Base-by-base conservation (phyloP, 768 basidiomycete species). In the Mycena maculata region DNA sequence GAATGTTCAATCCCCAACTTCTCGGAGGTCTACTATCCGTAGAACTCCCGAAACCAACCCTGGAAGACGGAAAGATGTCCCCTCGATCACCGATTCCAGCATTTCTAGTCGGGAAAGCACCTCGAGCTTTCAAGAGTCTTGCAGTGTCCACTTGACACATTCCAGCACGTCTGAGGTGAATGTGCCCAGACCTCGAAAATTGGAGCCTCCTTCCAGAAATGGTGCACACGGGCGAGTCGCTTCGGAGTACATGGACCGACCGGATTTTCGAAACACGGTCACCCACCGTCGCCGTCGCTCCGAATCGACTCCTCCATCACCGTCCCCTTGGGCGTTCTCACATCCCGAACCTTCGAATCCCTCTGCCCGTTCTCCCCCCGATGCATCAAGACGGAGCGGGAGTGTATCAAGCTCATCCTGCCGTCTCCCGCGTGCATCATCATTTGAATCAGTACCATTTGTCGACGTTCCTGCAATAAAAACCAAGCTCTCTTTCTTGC, bases 271-370 rank as follows among this genome's bases (percentile, higher is more conserved):
- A 20, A 58, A 39, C 25, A 33, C 58, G 18, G 30, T 27, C 5
- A 31, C 22, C 4, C 53, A 30, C 13, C 55, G 41, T 10, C 63
- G 44, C 45, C 64, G 64, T 22, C 58, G 68, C 12, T 70, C 68
- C 30, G 69, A 60, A 16, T 70, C 69, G 13, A 59, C 69, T 4
- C 69, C 69, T 16, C 69, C 69, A 28, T 66, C 69, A 3, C 69
- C 69, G 2, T n/a, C 57, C 4, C 65, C 65, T 38, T 66, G 69
- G 68, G 63, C 38, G 12, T 30, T 36, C 18, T 61, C 63, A 15
- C 55, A 66, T n/a, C 11, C 48, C 5, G 63, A 42, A 22, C 8
- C 13, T 28, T 16, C 28, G 36, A 25, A 41, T 33, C 27, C 28
- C 20, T 6, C 48, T 9, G 25, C 27, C 28, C 54, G 30, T n/a